A percentile compares a stretch with the other conserved stretches of the same genome.
Conservation (phyloP, 208 protist species). For the Trypanosoma grayi region DNA sequence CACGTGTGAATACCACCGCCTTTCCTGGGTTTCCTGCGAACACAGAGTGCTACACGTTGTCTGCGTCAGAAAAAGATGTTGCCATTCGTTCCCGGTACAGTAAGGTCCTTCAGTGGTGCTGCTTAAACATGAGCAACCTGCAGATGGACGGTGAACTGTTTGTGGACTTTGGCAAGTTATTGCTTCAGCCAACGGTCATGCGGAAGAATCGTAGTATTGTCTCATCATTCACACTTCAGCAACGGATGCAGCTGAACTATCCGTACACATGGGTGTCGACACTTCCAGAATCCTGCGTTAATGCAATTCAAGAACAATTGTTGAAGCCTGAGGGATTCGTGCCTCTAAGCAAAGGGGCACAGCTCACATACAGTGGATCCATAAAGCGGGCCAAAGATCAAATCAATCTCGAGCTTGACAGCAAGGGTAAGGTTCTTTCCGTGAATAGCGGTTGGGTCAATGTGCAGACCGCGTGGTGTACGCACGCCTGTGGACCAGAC, state of each 20-base stretch:
- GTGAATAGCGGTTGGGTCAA: conserved; percentile 75
- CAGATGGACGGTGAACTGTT: conserved; percentile 88
- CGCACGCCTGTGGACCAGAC: conserved; percentile 60
- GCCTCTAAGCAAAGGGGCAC: conserved; percentile 27
- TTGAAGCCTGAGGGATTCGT: conserved; percentile 59
- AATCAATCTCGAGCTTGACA: conserved; percentile 58
- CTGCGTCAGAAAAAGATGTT: conserved; percentile 54
- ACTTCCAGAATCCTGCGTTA: conserved; percentile 51
- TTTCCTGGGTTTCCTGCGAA: conserved; percentile 88
- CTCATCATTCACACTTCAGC: conserved; percentile 85
- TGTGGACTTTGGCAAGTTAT: conserved; percentile 76
- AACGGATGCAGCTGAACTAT: conserved; percentile 82
- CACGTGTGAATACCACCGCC: conserved; percentile 84
- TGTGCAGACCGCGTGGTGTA: conserved; percentile 78
- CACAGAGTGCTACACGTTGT: conserved; percentile 89
- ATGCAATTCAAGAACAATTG: conserved; percentile 42
- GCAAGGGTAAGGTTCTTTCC: conserved; percentile 52
- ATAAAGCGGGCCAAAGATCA: conserved; percentile 77
- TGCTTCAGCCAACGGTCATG: conserved; percentile 45
- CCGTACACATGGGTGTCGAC: conserved; percentile 82
- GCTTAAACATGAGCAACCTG: conserved; percentile 89
- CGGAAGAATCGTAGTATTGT: conserved; percentile 54
- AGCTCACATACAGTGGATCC: conserved; percentile 71
- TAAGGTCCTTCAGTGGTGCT: conserved; percentile 92
- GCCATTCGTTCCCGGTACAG: conserved; percentile 74